Evolutionary conservation across 495 filamentous ascomycete species (phyloP), one percentile per base, ranked within the genome.

Genomic region (Wilcoxina mikolae): DNA sequence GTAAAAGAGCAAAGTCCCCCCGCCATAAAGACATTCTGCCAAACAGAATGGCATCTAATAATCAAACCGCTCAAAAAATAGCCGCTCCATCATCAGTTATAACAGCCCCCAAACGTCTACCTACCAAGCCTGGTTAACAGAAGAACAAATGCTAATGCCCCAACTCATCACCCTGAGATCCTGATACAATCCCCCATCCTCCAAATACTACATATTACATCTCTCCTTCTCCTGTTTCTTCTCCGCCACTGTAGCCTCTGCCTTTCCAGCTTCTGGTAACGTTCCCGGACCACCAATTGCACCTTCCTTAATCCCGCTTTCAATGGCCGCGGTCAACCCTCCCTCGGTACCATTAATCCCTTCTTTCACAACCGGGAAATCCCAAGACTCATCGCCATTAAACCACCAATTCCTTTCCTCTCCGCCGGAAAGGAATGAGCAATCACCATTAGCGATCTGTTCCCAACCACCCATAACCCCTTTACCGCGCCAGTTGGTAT

Each of bases 381-480:
- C 64, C 62, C 64, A 66, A 31, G 51, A 22, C 43, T 66, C 64
- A n/a, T 66, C 64, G 18, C 59, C 58, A 11, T 49, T 54, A 56
- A 66, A 66, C 54, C 62, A 62, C 64, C 64, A 66, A 52, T 66
- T 66, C 50, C 90, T 74, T 70, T 96, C 90, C 58, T 87, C 86
- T 3, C 91, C 91, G 38, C 73, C 73, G 26, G 73, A 75, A 62
- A 98, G 65, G 70, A 84, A 85, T 47, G 74, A 77, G 61, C 88
- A 95, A 67, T 94, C 85, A 9, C 85, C 83, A 71, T 94, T 89
- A 50, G 75, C 55, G 46, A 78, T 73, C 65, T 83, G 85, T 20
- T 81, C 73, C 91, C 91, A 98, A 11, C 82, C 84, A 53, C 87
- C 86, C 3, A 73, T 72, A 43, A 94, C 80, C 5, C 83, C 86